These are phyloP conservation scores for Populus hybrid DNA, from an alignment of 441 rosid species.

Conservation along the genomic window DNA sequence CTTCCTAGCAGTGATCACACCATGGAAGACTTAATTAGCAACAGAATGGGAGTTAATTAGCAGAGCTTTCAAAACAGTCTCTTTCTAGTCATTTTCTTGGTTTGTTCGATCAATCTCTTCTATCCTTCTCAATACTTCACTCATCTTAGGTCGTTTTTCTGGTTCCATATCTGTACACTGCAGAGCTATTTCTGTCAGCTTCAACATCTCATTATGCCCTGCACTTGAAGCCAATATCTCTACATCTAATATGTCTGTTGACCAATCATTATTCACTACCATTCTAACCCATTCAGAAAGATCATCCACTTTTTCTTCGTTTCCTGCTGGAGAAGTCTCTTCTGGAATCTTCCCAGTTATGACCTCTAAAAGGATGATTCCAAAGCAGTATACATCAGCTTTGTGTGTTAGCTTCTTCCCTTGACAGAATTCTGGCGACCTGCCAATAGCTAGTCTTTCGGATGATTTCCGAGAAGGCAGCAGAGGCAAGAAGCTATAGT, in stretches of 20 bases:
- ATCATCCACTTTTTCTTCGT: constrained; percentile 17
- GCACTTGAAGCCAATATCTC: constrained; percentile 45
- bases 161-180: constrained; percentile 43
- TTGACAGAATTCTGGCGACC: constrained; percentile 46
- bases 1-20: too few species aligned
- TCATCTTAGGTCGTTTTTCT: constrained; percentile 46
- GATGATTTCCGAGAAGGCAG: constrained; percentile 29
- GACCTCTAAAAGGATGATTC: constrained; percentile 51
- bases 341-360: constrained; percentile 50
- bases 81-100: constrained; percentile 2
- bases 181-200: constrained; percentile 48
- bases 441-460: constrained; percentile 32
- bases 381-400: constrained; percentile 57
- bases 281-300: constrained; percentile 50
- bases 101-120: constrained; percentile 36
- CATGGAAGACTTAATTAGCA: not conserved
- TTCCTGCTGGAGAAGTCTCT: constrained; percentile 17
- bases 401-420: constrained; percentile 50
- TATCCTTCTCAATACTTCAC: constrained; percentile 36
- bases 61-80: not conserved
- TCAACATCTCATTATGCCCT: constrained; percentile 49
- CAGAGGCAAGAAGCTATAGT: constrained; percentile 53
- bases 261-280: constrained; percentile 51
- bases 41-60: not conserved
- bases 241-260: constrained; percentile 49